Evolutionary conservation across 495 filamentous ascomycete species (phyloP).

Genomic region (Neurospora discreta): DNA sequence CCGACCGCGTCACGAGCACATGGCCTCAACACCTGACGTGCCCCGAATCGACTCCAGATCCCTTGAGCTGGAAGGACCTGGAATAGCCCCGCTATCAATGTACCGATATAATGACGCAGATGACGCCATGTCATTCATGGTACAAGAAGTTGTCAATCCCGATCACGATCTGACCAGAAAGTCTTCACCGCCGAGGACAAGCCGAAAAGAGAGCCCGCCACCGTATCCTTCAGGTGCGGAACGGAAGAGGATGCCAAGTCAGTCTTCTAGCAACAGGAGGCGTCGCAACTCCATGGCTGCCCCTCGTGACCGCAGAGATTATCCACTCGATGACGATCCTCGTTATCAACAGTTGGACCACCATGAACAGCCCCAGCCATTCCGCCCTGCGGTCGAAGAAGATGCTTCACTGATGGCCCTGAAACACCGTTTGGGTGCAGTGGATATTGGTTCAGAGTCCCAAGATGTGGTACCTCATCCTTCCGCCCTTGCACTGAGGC

Average conservation of each 20-base stretch:
- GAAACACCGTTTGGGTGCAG: background rate
- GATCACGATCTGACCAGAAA: background rate
- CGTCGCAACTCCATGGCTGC: conserved; percentile 5
- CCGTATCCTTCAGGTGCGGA: conserved; percentile 12
- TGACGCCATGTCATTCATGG: conserved; percentile 20
- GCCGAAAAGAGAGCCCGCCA: conserved; percentile 12
- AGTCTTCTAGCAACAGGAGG: conserved; percentile 8
- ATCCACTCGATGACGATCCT: conserved; percentile 12
- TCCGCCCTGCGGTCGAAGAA: background rate
- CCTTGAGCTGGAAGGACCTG: background rate
- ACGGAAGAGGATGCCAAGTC: conserved; percentile 12
- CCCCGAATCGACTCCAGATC: background rate
- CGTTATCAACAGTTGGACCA: background rate
- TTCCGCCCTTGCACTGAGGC: background rate
- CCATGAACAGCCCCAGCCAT: background rate
- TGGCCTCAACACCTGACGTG: conserved; percentile 9
- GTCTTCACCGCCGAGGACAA: conserved; percentile 10
- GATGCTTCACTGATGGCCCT: background rate
- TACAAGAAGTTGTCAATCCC: conserved; percentile 9
- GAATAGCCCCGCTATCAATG: background rate
- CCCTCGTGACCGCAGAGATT: conserved; percentile 12
- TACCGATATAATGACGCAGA: conserved; percentile 4
- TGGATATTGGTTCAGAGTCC: background rate
- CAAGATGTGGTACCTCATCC: background rate
- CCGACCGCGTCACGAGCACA: conserved; percentile 3